phyloP scores from a whole-genome alignment of 2,329 filamentous ascomycete species.

The Meredithiella fracta region DNA sequence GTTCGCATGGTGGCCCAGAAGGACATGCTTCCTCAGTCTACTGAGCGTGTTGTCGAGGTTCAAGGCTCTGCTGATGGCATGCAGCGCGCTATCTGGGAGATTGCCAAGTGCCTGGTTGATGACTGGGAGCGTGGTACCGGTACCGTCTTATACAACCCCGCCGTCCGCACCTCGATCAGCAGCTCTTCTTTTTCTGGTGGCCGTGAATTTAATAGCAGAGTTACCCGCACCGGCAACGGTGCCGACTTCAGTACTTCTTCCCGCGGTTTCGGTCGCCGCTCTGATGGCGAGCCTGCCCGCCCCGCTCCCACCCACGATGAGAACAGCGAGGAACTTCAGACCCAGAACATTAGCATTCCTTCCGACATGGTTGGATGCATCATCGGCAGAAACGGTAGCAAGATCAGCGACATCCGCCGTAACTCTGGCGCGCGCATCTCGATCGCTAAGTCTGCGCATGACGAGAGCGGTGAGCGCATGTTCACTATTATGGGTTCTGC shows the following conservation, averaged over 20 bases:
- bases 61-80: conserved; percentile 91
- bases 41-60: conserved; percentile 92
- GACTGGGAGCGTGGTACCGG: conserved; percentile 96
- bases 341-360: conserved; percentile 98
- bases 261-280: conserved; percentile 59
- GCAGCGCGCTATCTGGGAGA: conserved; percentile 94
- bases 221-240: conserved; percentile 90
- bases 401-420: conserved; percentile 98
- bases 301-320: conserved; percentile 81
- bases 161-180: conserved; percentile 59
- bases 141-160: conserved; percentile 93
- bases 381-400: conserved; percentile 84
- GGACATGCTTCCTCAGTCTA: conserved; percentile 98
- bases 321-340: conserved; percentile 94
- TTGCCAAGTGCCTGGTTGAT: conserved; percentile 94
- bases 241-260: conserved; percentile 86
- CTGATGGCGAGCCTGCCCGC: conserved; percentile 67
- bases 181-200: conserved; percentile 24
- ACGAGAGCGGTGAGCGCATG: conserved; percentile 97
- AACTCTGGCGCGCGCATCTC: conserved; percentile 92
- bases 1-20: conserved; percentile 99
- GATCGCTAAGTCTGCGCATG: conserved; percentile 91
- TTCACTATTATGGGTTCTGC: conserved; percentile 97
- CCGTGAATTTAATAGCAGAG: conserved; percentile 47
- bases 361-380: conserved; percentile 99